These are phyloP conservation scores for Cyberlindnera xylosilytica DNA, from an alignment of 805 yeast species.

Conservation along the genomic window DNA sequence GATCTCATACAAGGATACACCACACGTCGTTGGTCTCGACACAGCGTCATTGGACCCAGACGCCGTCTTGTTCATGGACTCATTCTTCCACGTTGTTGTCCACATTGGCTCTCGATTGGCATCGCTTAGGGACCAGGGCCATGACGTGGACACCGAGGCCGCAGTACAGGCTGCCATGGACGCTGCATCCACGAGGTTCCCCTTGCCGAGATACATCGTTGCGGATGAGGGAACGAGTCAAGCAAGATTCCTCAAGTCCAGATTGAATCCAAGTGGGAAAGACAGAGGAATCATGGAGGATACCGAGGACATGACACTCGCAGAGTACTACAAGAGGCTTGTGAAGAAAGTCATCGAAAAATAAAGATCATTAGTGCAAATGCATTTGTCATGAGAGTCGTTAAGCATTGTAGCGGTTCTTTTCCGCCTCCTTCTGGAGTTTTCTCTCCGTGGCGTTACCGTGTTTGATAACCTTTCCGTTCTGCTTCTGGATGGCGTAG, in stretches of 20 bases:
- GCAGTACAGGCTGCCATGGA: conserved; percentile 89
- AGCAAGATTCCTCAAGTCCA: conserved; percentile 89
- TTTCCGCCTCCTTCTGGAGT: conserved; percentile 8
- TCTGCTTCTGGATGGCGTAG: conserved; percentile 12
- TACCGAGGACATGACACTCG: conserved; percentile 1
- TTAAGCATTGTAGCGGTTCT: conserved; percentile 7
- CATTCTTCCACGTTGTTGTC: conserved; percentile 91
- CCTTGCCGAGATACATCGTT: conserved; percentile 91
- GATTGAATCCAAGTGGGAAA: conserved; percentile 64
- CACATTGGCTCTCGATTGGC: conserved; percentile 91
- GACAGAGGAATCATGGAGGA: conserved; percentile 4
- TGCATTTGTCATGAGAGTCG: too few species aligned
- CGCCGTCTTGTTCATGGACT: conserved; percentile 80
- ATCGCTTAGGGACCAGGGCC: conserved; percentile 88
- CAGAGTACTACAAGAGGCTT: neutral
- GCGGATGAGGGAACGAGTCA: conserved; percentile 97
- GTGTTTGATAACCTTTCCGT: conserved; percentile 12
- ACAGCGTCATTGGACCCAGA: conserved; percentile 86
- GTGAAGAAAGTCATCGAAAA: neutral
- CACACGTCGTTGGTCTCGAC: conserved; percentile 84
- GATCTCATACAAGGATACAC: conserved; percentile 73
- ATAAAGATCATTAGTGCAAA: too few species aligned
- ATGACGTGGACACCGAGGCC: conserved; percentile 77
- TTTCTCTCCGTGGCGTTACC: conserved; percentile 8
- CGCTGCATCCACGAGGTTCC: conserved; percentile 84